A percentile compares a stretch with the other conserved stretches of the same genome.
These are phyloP conservation scores for Euptelea pleiosperma DNA, from an alignment of 164 flowering plant genomes.

Conservation along the genomic window DNA sequence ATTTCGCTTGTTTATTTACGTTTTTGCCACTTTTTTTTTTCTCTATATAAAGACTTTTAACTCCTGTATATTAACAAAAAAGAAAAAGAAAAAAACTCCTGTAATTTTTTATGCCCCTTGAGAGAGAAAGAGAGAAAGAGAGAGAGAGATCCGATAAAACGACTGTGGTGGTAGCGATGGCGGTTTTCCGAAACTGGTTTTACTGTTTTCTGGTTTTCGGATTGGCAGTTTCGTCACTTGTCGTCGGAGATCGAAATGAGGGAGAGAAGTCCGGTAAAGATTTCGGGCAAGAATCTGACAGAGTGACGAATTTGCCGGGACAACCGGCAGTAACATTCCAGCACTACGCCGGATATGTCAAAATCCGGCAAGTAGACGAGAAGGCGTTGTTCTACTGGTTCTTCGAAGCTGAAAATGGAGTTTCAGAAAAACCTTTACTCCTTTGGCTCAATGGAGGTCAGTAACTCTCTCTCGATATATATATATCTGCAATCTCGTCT, in stretches of 20 bases:
- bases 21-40: no score
- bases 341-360: slow-evolving; percentile 59
- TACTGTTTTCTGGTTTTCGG: slow-evolving; percentile 9
- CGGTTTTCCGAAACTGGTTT: slow-evolving; percentile 9
- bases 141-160: not conserved
- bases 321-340: slow-evolving; percentile 45
- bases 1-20: no score
- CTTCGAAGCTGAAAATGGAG: slow-evolving; percentile 37
- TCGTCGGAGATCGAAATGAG: not conserved
- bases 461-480: slow-evolving; percentile 9
- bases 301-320: slow-evolving; percentile 46
- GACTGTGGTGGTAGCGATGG: not conserved
- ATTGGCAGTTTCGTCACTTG: not conserved
- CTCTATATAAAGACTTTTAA: no score
- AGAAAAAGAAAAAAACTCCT: no score
- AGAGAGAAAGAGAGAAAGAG: not conserved
- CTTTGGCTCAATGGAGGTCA: slow-evolving; percentile 77
- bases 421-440: slow-evolving; percentile 37
- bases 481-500: no score
- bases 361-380: slow-evolving; percentile 26
- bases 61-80: no score
- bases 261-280: not conserved
- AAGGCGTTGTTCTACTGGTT: slow-evolving; percentile 67
- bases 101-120: not conserved
- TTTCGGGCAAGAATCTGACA: slow-evolving; percentile 26